These are phyloP conservation scores for Penicillium paxilli DNA, from an alignment of 495 filamentous ascomycete species.

Conservation along the genomic window DNA sequence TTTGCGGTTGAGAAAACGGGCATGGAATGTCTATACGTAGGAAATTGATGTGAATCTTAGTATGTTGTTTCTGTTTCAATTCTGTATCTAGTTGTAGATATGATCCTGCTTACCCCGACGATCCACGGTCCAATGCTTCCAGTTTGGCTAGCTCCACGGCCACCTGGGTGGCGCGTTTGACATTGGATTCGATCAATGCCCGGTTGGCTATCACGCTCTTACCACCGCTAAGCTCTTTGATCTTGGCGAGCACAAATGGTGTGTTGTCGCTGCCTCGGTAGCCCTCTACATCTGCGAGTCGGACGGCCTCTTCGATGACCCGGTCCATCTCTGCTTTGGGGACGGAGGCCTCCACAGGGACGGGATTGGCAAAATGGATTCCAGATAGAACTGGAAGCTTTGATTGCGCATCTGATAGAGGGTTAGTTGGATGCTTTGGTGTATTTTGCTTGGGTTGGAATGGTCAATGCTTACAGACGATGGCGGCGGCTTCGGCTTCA, in stretches of 20 bases:
- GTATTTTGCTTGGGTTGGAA: no score
- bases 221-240: slow-evolving; percentile 76
- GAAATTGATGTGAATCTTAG: slow-evolving; percentile 37
- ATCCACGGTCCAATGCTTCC: slow-evolving; percentile 34
- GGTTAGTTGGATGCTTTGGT: neutral
- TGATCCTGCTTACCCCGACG: slow-evolving; percentile 40
- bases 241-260: slow-evolving; percentile 79
- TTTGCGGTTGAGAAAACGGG: slow-evolving; percentile 31
- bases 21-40: slow-evolving; percentile 38
- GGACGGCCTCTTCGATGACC: slow-evolving; percentile 71
- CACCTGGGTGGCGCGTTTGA: slow-evolving; percentile 73
- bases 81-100: slow-evolving; percentile 24
- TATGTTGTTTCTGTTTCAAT: slow-evolving; percentile 15
- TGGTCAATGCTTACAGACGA: slow-evolving; percentile 61
- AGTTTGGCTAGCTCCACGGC: slow-evolving; percentile 74
- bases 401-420: slow-evolving; percentile 56
- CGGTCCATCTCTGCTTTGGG: slow-evolving; percentile 70
- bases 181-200: slow-evolving; percentile 77
- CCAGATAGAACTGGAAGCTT: slow-evolving; percentile 69
- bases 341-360: slow-evolving; percentile 70
- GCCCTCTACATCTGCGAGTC: slow-evolving; percentile 67
- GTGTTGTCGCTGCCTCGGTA: slow-evolving; percentile 78
- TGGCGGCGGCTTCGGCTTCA: slow-evolving; percentile 80
- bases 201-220: slow-evolving; percentile 73
- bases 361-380: slow-evolving; percentile 84